These are phyloP conservation scores for Phytopythium boreale DNA, from an alignment of 352 stramenopile genomes.

Conservation along the genomic window DNA sequence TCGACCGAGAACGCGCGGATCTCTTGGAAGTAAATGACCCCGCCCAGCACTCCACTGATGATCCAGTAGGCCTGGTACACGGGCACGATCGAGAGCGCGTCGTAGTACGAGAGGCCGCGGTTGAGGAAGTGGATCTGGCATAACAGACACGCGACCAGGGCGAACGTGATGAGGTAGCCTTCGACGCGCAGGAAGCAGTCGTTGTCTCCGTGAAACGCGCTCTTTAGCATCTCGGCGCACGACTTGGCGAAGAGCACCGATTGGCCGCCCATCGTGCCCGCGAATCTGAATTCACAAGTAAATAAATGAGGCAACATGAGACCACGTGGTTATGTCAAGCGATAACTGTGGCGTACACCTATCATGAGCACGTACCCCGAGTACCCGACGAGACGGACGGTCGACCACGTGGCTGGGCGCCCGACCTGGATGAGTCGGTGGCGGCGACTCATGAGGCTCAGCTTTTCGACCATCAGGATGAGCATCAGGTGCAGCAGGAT, in stretches of 20 bases:
- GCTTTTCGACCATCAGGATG: slow-evolving; percentile 63
- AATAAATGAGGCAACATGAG: not conserved
- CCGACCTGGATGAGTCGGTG: slow-evolving; percentile 79
- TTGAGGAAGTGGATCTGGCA: slow-evolving; percentile 84
- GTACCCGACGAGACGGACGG: slow-evolving; percentile 73
- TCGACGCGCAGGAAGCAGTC: slow-evolving; percentile 53
- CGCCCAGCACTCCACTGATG: slow-evolving; percentile 84
- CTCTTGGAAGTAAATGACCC: slow-evolving; percentile 91
- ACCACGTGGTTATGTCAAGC: not conserved
- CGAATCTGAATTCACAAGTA: slow-evolving; percentile 20
- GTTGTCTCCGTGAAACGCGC: slow-evolving; percentile 58
- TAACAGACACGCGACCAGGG: slow-evolving; percentile 54
- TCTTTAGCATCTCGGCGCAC: slow-evolving; percentile 70
- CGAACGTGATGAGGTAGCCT: slow-evolving; percentile 66
- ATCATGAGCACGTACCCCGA: slow-evolving; percentile 28
- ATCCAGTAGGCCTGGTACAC: slow-evolving; percentile 91
- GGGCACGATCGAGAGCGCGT: slow-evolving; percentile 80
- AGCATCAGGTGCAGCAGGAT: slow-evolving; percentile 50
- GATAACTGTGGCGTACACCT: not conserved
- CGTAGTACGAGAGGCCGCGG: slow-evolving; percentile 67
- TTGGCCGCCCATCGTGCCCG: slow-evolving; percentile 76
- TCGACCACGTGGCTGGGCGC: slow-evolving; percentile 54
- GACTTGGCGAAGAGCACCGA: slow-evolving; percentile 88
- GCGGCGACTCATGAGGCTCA: slow-evolving; percentile 65
- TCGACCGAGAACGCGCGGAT: slow-evolving; percentile 71